These are phyloP conservation scores for Colletotrichum navitas DNA, from an alignment of 2,329 filamentous ascomycete species.

Conservation along the genomic window DNA sequence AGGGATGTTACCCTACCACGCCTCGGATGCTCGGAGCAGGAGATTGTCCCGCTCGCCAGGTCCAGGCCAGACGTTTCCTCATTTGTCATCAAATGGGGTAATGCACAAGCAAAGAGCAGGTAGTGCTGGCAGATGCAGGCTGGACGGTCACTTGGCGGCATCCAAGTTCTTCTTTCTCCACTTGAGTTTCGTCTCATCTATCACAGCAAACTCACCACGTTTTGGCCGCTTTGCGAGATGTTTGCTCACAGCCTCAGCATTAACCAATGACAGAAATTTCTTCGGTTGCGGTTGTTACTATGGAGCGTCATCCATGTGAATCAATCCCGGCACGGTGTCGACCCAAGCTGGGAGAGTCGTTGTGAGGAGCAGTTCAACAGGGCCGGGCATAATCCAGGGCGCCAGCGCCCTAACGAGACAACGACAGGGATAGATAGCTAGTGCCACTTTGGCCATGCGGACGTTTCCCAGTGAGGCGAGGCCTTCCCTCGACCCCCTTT, in stretches of 20 bases:
- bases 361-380: background rate
- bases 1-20: constrained; percentile 38
- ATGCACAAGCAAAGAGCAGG: constrained; percentile 38
- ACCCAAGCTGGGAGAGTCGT: background rate
- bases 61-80: constrained; percentile 29
- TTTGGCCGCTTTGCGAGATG: background rate
- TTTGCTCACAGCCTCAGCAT: background rate
- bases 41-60: constrained; percentile 31
- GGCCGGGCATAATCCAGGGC: background rate
- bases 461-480: constrained; percentile 22
- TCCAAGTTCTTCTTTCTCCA: constrained; percentile 18
- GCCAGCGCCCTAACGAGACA: constrained; percentile 22
- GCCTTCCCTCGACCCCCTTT: constrained; percentile 10
- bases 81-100: constrained; percentile 36
- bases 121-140: constrained; percentile 35
- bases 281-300: background rate
- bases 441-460: constrained; percentile 9
- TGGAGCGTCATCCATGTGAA: background rate
- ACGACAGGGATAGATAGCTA: constrained; percentile 23
- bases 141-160: constrained; percentile 22
- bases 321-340: background rate
- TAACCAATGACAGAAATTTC: background rate
- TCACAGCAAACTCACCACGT: constrained; percentile 27
- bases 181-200: constrained; percentile 26
- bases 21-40: constrained; percentile 31